phyloP scores from a whole-genome alignment of 2,329 filamentous ascomycete species.

The Fusarium sp. region DNA sequence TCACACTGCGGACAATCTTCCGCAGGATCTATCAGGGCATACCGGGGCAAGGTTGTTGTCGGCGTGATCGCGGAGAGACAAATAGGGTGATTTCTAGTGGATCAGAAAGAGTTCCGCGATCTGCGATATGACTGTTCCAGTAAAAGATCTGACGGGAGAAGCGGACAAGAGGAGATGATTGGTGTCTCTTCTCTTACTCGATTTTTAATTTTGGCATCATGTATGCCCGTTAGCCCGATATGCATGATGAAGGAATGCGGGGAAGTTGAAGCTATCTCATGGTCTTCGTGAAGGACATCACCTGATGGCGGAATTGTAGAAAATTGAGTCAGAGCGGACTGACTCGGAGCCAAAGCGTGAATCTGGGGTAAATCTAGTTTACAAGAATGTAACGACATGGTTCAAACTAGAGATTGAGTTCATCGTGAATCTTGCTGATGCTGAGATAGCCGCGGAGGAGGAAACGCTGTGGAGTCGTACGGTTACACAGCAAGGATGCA shows the following conservation, averaged over 20 bases:
- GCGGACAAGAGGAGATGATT: constrained; percentile 2
- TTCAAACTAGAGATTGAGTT: not conserved
- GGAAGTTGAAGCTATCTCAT: constrained; percentile 3
- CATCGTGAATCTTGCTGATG: not conserved
- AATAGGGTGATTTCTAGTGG: constrained; percentile 9
- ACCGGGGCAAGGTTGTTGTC: not conserved
- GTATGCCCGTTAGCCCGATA: constrained; percentile 21
- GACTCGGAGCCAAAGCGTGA: not conserved
- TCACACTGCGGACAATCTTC: not conserved
- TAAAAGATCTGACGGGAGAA: not conserved
- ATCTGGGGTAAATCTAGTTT: fast-evolving
- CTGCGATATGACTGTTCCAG: not conserved
- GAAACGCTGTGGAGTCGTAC: not conserved
- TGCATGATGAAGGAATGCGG: constrained; percentile 17
- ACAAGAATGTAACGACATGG: fast-evolving
- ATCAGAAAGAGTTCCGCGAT: not conserved
- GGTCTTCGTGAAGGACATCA: not conserved
- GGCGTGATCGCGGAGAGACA: not conserved
- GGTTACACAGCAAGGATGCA: constrained; percentile 1
- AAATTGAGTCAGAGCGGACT: not conserved
- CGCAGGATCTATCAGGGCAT: not conserved
- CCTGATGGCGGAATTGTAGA: not conserved
- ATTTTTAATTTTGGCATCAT: not conserved
- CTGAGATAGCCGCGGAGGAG: no score
- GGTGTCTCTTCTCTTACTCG: not conserved